These are phyloP conservation scores for Phytophthora vignae DNA, from an alignment of 352 stramenopile species.

Conservation along the genomic window DNA sequence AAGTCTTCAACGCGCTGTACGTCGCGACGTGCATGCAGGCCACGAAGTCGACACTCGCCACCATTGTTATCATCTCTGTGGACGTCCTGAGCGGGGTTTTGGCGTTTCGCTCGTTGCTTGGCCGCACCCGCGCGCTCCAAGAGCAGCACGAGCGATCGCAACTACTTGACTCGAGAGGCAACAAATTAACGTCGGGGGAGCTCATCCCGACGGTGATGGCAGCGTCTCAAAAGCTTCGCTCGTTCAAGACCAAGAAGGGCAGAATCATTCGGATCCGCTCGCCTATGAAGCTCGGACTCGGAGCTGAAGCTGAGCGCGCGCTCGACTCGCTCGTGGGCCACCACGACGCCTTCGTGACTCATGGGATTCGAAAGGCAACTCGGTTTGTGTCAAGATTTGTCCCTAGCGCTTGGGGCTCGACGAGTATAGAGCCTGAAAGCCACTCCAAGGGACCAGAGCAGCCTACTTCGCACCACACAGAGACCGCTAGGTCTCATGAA, in stretches of 20 bases:
- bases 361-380: neutral
- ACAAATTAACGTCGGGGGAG: neutral
- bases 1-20: conserved; percentile 44
- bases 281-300: conserved; percentile 3
- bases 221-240: neutral
- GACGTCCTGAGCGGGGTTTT: conserved; percentile 20
- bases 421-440: neutral
- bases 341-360: conserved; percentile 1
- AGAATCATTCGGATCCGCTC: conserved; percentile 15
- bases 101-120: conserved; percentile 1
- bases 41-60: conserved; percentile 24
- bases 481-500: neutral
- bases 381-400: neutral
- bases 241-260: conserved; percentile 8
- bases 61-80: conserved; percentile 25
- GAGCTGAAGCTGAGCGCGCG: neutral
- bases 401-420: neutral
- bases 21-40: conserved; percentile 35
- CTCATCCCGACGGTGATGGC: conserved; percentile 8
- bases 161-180: neutral
- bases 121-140: neutral
- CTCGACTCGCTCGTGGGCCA: conserved; percentile 21
- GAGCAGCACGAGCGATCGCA: neutral
- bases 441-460: neutral
- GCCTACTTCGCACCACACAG: neutral